Percentiles rank a stretch among this genome's conserved stretches.
Evolutionary conservation across 306 rosid genomes (phyloP).

Genomic region (Carpinus viminea): DNA sequence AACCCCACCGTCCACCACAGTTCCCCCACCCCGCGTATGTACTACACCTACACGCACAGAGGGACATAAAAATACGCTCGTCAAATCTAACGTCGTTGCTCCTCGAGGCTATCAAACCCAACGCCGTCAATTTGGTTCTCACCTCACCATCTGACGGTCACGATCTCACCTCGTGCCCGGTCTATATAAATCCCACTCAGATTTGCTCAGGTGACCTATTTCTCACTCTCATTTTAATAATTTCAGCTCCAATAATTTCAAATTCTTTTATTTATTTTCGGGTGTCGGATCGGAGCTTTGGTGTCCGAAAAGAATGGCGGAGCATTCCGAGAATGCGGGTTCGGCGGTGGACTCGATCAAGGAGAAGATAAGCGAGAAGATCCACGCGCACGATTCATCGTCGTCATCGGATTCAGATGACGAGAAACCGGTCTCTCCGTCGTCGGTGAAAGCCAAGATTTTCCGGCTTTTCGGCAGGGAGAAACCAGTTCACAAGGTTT

Average conservation of each 20-base stretch:
- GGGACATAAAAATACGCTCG: background rate
- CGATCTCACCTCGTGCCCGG: slow-evolving; percentile 36
- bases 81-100: slow-evolving; percentile 10
- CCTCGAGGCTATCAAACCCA: background rate
- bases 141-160: slow-evolving; percentile 11
- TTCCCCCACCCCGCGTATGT: background rate
- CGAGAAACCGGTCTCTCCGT: slow-evolving; percentile 39
- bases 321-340: slow-evolving; percentile 47
- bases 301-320: slow-evolving; percentile 53
- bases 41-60: too few species aligned
- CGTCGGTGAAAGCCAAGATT: slow-evolving; percentile 48
- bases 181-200: slow-evolving; percentile 33
- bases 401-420: slow-evolving; percentile 58
- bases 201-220: slow-evolving; percentile 28
- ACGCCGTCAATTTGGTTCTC: slow-evolving; percentile 33
- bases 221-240: background rate
- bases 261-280: background rate
- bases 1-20: slow-evolving; percentile 24
- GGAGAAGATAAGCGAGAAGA: slow-evolving; percentile 69
- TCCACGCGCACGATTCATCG: slow-evolving; percentile 56
- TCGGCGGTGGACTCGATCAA: slow-evolving; percentile 48
- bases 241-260: slow-evolving; percentile 1
- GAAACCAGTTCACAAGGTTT: slow-evolving; percentile 65
- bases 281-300: slow-evolving; percentile 21
- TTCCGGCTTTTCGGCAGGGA: slow-evolving; percentile 82